These are phyloP conservation scores for Malus hybrid DNA, from an alignment of 331 rosid genomes.

Conservation along the genomic window DNA sequence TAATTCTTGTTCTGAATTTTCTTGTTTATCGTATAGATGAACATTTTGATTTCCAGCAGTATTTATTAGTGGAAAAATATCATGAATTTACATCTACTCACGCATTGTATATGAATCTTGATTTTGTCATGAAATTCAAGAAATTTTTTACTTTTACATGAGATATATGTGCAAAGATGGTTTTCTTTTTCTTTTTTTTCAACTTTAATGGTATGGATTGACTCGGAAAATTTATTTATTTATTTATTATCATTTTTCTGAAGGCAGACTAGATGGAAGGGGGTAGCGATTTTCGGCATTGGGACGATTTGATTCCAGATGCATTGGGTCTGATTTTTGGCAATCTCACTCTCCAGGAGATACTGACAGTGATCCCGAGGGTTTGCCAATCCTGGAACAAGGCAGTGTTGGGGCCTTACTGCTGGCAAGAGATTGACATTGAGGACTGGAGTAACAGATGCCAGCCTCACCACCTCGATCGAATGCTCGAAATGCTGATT, in stretches of 20 bases:
- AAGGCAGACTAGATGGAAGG: slow-evolving; percentile 53
- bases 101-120: neutral
- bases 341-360: slow-evolving; percentile 60
- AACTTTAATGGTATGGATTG: neutral
- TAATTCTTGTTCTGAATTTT: neutral
- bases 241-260: neutral
- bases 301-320: slow-evolving; percentile 91
- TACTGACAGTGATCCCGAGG: slow-evolving; percentile 66
- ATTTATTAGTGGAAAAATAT: neutral
- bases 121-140: neutral
- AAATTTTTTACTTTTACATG: neutral
- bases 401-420: slow-evolving; percentile 68
- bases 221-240: neutral
- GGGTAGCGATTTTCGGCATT: slow-evolving; percentile 41
- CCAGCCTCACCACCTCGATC: slow-evolving; percentile 53
- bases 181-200: neutral
- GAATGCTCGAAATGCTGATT: slow-evolving; percentile 62
- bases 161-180: neutral
- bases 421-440: slow-evolving; percentile 95
- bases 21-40: neutral
- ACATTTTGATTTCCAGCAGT: neutral
- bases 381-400: slow-evolving; percentile 86
- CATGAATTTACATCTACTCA: neutral
- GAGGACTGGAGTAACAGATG: slow-evolving; percentile 69
- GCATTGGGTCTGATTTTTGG: slow-evolving; percentile 74